phyloP scores from a whole-genome alignment of 129 eudicot genomes.

The Deinandra increscens region DNA sequence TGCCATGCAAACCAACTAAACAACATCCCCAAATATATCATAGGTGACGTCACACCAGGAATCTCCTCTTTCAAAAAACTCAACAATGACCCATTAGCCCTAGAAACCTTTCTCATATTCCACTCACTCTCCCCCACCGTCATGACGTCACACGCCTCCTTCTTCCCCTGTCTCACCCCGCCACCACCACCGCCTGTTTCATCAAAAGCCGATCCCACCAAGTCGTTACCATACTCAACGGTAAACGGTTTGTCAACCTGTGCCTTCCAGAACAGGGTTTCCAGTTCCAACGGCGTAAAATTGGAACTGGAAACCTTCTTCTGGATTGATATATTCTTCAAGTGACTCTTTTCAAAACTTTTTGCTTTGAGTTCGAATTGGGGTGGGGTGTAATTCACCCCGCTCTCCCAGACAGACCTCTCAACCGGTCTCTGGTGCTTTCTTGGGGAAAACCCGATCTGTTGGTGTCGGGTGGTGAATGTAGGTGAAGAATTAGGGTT shows the following conservation, averaged over 20 bases:
- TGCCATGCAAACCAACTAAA: conserved; percentile 99
- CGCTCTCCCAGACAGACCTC: conserved; percentile 92
- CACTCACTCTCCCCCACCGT: conserved; percentile 81
- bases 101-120: conserved; percentile 83
- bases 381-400: conserved; percentile 54
- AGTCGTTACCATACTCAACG: conserved; percentile 91
- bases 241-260: conserved; percentile 67
- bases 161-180: conserved; percentile 19
- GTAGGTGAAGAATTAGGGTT: conserved; percentile 55
- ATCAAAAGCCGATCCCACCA: conserved; percentile 91
- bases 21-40: conserved; percentile 87
- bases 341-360: conserved; percentile 51
- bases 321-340: conserved; percentile 29
- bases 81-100: conserved; percentile 66
- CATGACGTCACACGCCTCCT: conserved; percentile 24
- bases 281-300: conserved; percentile 50
- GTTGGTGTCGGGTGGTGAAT: conserved; percentile 85
- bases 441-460: conserved; percentile 79
- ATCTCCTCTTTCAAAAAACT: conserved; percentile 87
- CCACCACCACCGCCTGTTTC: conserved; percentile 26
- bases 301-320: conserved; percentile 30
- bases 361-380: conserved; percentile 70
- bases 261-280: conserved; percentile 84
- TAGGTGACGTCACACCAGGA: conserved; percentile 92
- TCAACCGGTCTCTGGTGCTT: conserved; percentile 73